Evolutionary conservation across 192 early-diverging fungal species (phyloP).

Genomic region (Dimargaris xerosporica): DNA sequence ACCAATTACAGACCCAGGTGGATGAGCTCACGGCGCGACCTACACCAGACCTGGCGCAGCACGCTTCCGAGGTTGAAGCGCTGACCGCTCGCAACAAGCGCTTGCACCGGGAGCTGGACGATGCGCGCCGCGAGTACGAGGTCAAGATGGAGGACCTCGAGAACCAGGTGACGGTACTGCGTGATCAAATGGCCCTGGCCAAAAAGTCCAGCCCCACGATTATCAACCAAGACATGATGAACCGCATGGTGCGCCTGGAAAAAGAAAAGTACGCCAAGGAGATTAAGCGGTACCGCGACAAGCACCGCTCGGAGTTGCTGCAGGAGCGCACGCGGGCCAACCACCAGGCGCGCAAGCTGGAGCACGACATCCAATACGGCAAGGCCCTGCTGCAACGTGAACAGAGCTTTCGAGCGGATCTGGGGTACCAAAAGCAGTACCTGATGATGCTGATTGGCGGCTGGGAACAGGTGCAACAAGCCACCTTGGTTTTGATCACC

Average conservation of each 20-base stretch:
- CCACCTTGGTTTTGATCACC: slow-evolving; percentile 6
- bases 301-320: slow-evolving; percentile 1
- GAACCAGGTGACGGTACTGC: neutral
- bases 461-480: slow-evolving; percentile 10
- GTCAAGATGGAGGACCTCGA: neutral
- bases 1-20: neutral
- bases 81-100: too few relatives aligned
- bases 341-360: slow-evolving; percentile 8
- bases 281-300: neutral
- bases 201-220: neutral
- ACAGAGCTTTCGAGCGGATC: slow-evolving; percentile 13
- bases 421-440: slow-evolving; percentile 16
- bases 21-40: neutral
- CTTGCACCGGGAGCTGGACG: too few relatives aligned
- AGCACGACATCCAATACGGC: slow-evolving; percentile 4
- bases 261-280: slow-evolving; percentile 1
- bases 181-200: neutral
- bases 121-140: neutral
- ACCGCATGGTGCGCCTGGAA: slow-evolving; percentile 2
- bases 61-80: too few relatives aligned
- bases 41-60: neutral
- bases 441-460: slow-evolving; percentile 15
- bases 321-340: slow-evolving; percentile 9
- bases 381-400: slow-evolving; percentile 12
- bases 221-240: neutral